Conservation (phyloP, 1,284 basidiomycete species). For the Chondrostereum purpureum region DNA sequence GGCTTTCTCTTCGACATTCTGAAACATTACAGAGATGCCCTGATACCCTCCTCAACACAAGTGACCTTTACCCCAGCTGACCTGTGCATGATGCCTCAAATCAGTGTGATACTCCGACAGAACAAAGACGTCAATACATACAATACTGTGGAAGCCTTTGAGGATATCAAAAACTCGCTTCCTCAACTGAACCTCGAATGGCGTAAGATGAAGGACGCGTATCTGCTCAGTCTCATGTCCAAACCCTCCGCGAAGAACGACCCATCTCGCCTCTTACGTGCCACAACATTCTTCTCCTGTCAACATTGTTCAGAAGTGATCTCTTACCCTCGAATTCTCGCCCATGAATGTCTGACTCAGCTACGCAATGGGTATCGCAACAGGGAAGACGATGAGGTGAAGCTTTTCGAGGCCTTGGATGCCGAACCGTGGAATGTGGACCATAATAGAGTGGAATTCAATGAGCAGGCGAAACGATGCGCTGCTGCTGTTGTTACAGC, state of each 20-base stretch:
- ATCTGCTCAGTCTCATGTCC: slow-evolving; percentile 11
- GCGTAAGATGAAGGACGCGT: slow-evolving; percentile 11
- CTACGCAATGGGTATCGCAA: slow-evolving; percentile 12
- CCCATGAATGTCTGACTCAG: slow-evolving; percentile 18
- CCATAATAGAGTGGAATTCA: slow-evolving; percentile 10
- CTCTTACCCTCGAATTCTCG: slow-evolving; percentile 22
- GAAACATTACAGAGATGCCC: slow-evolving; percentile 8
- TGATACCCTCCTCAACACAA: slow-evolving; percentile 4
- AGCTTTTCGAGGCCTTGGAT: slow-evolving; percentile 11
- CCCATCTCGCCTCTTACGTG: slow-evolving; percentile 16
- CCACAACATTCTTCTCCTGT: slow-evolving; percentile 25
- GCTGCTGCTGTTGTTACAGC: slow-evolving; percentile 10
- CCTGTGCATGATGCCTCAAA: slow-evolving; percentile 10
- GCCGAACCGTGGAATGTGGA: slow-evolving; percentile 16
- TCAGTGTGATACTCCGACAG: slow-evolving; percentile 12
- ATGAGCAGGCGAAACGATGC: slow-evolving; percentile 10
- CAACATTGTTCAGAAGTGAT: slow-evolving; percentile 21
- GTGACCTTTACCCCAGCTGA: slow-evolving; percentile 13
- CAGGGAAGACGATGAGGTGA: slow-evolving; percentile 14
- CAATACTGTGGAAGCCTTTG: slow-evolving; percentile 13
- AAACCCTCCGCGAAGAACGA: neutral
- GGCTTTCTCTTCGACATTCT: slow-evolving; percentile 11
- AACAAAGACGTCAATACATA: slow-evolving; percentile 11
- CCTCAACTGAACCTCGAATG: slow-evolving; percentile 12
- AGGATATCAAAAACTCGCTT: slow-evolving; percentile 8